Base-by-base conservation (phyloP, 2,329 filamentous ascomycete genomes). In the Aspergillus sp. region DNA sequence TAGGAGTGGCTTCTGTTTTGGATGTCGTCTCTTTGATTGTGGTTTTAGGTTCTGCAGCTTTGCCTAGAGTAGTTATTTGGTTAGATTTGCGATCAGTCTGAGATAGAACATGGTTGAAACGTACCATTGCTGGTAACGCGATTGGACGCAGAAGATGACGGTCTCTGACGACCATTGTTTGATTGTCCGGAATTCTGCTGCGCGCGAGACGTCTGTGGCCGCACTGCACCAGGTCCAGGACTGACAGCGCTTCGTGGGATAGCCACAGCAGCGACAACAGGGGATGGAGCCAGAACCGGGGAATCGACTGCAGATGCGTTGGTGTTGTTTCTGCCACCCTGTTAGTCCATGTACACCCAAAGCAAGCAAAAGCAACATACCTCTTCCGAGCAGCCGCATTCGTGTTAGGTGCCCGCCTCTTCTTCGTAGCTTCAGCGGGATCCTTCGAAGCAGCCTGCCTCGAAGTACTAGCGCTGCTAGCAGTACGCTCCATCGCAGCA, bases 331-430 rank as follows among this genome's bases (percentile, higher is more conserved):
- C 79, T 79, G 68, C 50, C 23, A 57, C 39, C 59, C 36, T 15
- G 57, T 62, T n/a, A 63, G 60, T 63, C 57, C 25, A 27, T 62
- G 53, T 41, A 25, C 47, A 51, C 3, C 19, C 36, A 13, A 42
- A 48, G 30, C 6, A 36, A 32, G 5, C 30, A 2, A 23, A 19
- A 27, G 5, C 1, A 11, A 64, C 56, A 57, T 83, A 90, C 90
- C 87, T 94, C 79, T 93, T 96, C 78, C 94, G 93, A 30, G 73
- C 68, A 42, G 70, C 64, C 5, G 86, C 75, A 66, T 87, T 86
- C n/a, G 86, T 83, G 66, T 90, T 91, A 3, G 86, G 84, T 79
- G 90, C 82, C 83, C 93, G 78, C 84, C 85, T 92, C 78, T 93
- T 94, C 60, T 89, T 88, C 32, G 81, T 73, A 2, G 75, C 80